Conservation (phyloP, 2,329 filamentous ascomycete species). For the Penicillium sp. region DNA sequence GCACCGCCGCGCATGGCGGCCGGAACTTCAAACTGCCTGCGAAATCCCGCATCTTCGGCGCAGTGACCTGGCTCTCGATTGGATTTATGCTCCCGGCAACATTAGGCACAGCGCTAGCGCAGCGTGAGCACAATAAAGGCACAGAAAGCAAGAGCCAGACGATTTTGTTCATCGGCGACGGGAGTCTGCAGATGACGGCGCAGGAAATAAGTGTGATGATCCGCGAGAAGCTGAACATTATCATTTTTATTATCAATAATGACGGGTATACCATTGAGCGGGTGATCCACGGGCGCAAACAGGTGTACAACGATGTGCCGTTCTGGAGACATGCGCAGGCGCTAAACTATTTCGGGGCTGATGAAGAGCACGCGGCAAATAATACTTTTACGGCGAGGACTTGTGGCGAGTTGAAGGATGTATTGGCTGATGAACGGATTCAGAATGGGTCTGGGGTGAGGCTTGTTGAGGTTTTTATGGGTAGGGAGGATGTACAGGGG, state of each 20-base stretch:
- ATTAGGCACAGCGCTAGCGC: constrained; percentile 56
- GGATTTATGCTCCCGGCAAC: constrained; percentile 60
- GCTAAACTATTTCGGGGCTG: constrained; percentile 50
- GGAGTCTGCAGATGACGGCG: constrained; percentile 64
- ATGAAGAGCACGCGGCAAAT: constrained; percentile 35
- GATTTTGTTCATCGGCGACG: constrained; percentile 61
- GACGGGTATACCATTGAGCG: constrained; percentile 60
- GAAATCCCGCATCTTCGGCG: constrained; percentile 49
- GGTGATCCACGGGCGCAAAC: constrained; percentile 54
- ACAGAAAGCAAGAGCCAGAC: constrained; percentile 44
- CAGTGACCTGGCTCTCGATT: constrained; percentile 59
- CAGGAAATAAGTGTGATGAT: constrained; percentile 67
- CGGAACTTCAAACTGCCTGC: constrained; percentile 52
- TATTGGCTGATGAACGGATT: constrained; percentile 39
- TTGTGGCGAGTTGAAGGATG: constrained; percentile 46
- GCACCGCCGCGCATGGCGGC: constrained; percentile 56
- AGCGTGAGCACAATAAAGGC: constrained; percentile 24
- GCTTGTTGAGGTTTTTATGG: constrained; percentile 46
- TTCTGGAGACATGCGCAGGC: constrained; percentile 53
- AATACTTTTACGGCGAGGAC: constrained; percentile 45
- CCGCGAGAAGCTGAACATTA: constrained; percentile 49
- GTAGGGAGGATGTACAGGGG: constrained; percentile 37
- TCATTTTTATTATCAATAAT: constrained; percentile 57
- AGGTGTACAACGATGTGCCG: constrained; percentile 56
- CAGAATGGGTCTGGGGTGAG: constrained; percentile 39